Percentiles rank a stretch among this genome's conserved stretches.
Conservation (phyloP, 1,139 yeast genomes). For the Nadsonia starkeyi-henricii region DNA sequence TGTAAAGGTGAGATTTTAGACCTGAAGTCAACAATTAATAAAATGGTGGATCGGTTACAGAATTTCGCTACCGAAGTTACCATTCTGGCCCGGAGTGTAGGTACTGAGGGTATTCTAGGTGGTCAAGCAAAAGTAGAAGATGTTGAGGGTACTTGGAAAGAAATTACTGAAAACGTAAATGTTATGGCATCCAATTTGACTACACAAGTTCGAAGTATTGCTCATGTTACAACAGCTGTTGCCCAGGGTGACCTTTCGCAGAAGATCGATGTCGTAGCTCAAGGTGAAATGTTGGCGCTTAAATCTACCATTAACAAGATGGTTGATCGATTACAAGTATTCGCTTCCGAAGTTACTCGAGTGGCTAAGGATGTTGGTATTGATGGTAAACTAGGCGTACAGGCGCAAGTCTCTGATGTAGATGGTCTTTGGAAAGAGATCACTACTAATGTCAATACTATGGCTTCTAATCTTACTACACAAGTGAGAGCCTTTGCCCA, state of each 20-base stretch:
- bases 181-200: conserved; percentile 84
- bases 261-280: conserved; percentile 80
- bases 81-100: conserved; percentile 75
- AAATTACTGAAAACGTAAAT: conserved; percentile 78
- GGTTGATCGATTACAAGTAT: conserved; percentile 82
- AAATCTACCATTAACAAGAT: conserved; percentile 74
- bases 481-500: conserved; percentile 91
- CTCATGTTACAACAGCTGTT: conserved; percentile 84
- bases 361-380: conserved; percentile 90
- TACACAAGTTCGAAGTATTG: conserved; percentile 79
- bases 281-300: conserved; percentile 65
- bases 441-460: conserved; percentile 83
- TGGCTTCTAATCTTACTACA: conserved; percentile 83
- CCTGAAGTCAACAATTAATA: conserved; percentile 63
- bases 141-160: conserved; percentile 91
- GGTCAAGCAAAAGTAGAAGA: conserved; percentile 89
- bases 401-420: conserved; percentile 81
- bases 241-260: conserved; percentile 85
- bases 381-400: conserved; percentile 83
- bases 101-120: conserved; percentile 79
- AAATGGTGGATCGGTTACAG: conserved; percentile 80
- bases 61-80: conserved; percentile 85
- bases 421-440: conserved; percentile 89
- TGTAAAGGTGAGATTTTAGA: conserved; percentile 81
- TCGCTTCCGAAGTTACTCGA: conserved; percentile 77